phyloP scores from a whole-genome alignment of 768 basidiomycete genomes.

The Pleurotus eryngii region DNA sequence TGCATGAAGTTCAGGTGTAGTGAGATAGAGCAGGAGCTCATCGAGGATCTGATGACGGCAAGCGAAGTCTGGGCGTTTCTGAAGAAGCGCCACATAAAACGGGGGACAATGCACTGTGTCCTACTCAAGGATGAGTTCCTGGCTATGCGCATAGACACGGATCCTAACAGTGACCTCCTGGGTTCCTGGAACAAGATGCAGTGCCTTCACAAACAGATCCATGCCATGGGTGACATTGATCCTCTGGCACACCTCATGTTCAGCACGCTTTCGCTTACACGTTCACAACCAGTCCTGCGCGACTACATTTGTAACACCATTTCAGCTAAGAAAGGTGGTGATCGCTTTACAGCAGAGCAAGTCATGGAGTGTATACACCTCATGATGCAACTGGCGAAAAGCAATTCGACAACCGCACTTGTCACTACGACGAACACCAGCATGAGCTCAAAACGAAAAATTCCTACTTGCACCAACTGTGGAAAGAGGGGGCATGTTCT shows the following conservation, averaged over 20 bases:
- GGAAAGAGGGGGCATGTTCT: neutral
- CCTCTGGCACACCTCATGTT: conserved; percentile 10
- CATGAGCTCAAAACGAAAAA: neutral
- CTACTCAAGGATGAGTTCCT: conserved; percentile 15
- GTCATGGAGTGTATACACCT: neutral
- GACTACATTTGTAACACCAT: neutral
- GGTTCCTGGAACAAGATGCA: neutral
- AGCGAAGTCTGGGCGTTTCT: conserved; percentile 13
- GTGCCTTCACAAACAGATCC: conserved; percentile 13
- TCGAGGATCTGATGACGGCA: neutral
- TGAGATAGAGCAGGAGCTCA: neutral
- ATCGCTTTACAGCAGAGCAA: neutral
- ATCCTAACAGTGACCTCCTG: conserved; percentile 1
- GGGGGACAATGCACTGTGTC: conserved; percentile 14
- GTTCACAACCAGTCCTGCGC: neutral
- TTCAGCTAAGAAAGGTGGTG: neutral
- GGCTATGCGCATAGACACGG: conserved; percentile 2
- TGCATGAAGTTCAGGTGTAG: neutral
- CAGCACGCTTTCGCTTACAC: neutral
- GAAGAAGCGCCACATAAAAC: conserved; percentile 11
- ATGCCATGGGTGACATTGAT: conserved; percentile 14
- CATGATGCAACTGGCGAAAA: neutral
- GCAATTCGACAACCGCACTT: neutral
- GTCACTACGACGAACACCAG: neutral
- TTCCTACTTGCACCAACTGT: conserved; percentile 6